Base-by-base conservation (phyloP, 1,284 basidiomycete genomes). In the Leucoagaricus sp. region DNA sequence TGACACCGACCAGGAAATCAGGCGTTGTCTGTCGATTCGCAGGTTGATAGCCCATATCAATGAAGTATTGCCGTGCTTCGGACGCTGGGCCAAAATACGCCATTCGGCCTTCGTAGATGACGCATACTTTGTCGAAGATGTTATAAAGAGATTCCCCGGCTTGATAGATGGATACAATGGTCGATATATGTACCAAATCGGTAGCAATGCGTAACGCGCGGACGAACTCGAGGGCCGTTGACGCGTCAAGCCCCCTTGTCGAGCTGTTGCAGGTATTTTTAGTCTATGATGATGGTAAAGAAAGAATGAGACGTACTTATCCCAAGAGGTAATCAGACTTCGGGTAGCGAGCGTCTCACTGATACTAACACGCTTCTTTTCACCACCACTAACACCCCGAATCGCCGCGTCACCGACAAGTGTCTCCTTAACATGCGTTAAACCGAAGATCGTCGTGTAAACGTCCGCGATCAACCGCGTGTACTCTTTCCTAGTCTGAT, bases 331-430 rank as follows among this genome's bases (percentile, higher is more conserved):
- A n/a, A 72, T 61, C 8, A 65, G 34, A 57, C 67, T 68, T 33
- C 67, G 60, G 8, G 64, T 68, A 4, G 65, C 69, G 23, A 72
- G 55, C 6, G 65, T 60, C 54, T 70, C 68, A 41, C 62, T 62
- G 12, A 70, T 69, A 3, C 66, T 68, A 5, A 90, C 87, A 49
- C 89, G 80, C 65, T 87, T 87, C 64, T 84, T 83, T 72, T 93
- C 87, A 12, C 94, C 93, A 17, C 92, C 93, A 25, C 85, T 87
- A 1, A 94, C 83, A 49, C 93, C 93, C 5, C 90, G 76, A 2
- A 93, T 75, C 3, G 82, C 79, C 3, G 86, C 86, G 70, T 93
- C 84, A 2, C 93, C 93, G 21, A 94, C 89, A 0, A 75, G 75
- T 0, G 84, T 86, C 33, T 81, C 70, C 59, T 73, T 72, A 3